phyloP scores from a whole-genome alignment of 179 eudicot species.

The Amaranthus tricolor region DNA sequence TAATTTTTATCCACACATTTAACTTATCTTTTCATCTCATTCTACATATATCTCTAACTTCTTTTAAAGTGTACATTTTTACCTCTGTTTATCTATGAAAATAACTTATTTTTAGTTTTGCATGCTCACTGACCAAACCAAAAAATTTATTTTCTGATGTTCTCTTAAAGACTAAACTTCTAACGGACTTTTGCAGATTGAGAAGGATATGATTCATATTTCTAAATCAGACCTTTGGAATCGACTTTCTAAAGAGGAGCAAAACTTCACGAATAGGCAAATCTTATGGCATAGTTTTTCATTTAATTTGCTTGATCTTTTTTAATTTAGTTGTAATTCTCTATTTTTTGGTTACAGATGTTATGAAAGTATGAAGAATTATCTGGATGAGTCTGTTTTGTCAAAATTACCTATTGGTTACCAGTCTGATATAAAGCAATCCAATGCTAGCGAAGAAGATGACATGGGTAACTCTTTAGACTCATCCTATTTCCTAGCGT shows the following conservation, averaged over 20 bases:
- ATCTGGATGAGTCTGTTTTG: constrained; percentile 71
- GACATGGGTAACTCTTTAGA: constrained; percentile 74
- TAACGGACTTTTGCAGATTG: constrained; percentile 54
- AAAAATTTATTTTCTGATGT: neutral
- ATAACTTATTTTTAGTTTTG: neutral
- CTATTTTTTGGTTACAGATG: constrained; percentile 42
- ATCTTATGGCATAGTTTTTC: neutral
- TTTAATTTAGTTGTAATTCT: neutral
- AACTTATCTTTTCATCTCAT: too few species aligned
- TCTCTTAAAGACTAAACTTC: constrained; percentile 10
- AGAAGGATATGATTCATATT: constrained; percentile 66
- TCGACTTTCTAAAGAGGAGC: constrained; percentile 72
- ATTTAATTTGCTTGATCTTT: neutral
- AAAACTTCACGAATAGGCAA: constrained; percentile 63
- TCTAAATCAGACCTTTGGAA: constrained; percentile 71
- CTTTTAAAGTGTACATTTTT: too few species aligned
- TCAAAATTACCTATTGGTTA: constrained; percentile 77
- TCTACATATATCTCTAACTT: too few species aligned
- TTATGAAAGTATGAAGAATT: constrained; percentile 53
- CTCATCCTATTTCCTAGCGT: neutral
- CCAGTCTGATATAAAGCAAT: constrained; percentile 85
- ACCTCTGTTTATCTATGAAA: neutral
- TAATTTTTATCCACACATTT: too few species aligned
- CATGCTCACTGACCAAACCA: neutral
- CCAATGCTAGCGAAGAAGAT: constrained; percentile 83